Base-by-base conservation (phyloP, 108 stramenopile genomes). In the Heterococcus sp. region DNA sequence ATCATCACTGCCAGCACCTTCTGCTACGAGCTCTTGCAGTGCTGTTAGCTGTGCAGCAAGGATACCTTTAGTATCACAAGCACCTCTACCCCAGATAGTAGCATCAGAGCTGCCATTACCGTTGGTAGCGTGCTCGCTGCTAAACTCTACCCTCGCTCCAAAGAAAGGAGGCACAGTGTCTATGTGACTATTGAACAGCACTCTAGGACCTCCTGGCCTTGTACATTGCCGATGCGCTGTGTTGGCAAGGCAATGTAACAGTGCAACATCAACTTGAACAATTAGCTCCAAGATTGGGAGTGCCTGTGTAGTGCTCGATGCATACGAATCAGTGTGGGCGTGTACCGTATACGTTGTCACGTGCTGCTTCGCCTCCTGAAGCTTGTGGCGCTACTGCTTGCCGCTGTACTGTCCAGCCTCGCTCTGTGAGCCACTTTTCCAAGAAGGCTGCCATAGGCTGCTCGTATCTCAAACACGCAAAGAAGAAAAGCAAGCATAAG, bases 101-200 rank as follows among this genome's bases (percentile, higher is more conserved):
- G 36, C 35, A n/a, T 76, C 32, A n/a, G n/a, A n/a, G n/a, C n/a
- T n/a, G 39, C 72, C 79, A 32, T 81, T 72, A 4, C 65, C 39
- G n/a, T 75, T 39, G 37, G 21, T 1, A n/a, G n/a, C n/a, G n/a
- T n/a, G n/a, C n/a, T n/a, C n/a, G n/a, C n/a, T n/a, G n/a, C n/a
- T n/a, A n/a, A n/a, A n/a, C 2, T 71, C 71, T n/a, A 71, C 71
- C 27, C 33, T n/a, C 5, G 71, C 71, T 5, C 38, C 27, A 0
- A 35, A 30, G 34, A 30, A 71, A n/a, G 71, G 71, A 26, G 71
- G 71, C 46, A 76, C 83, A 69, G 83, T 84, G 31, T 84, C 83
- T 32, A 84, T 84, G 65, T 84, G 83, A 68, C 75, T 76, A 71
- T 84, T 84, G 70, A 84, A 76, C 38, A 84, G 83, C 21, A 84